Evolutionary conservation across 352 stramenopile genomes (phyloP), one percentile per base, ranked within the genome.

Genomic region (Globisporangium radiosum): DNA sequence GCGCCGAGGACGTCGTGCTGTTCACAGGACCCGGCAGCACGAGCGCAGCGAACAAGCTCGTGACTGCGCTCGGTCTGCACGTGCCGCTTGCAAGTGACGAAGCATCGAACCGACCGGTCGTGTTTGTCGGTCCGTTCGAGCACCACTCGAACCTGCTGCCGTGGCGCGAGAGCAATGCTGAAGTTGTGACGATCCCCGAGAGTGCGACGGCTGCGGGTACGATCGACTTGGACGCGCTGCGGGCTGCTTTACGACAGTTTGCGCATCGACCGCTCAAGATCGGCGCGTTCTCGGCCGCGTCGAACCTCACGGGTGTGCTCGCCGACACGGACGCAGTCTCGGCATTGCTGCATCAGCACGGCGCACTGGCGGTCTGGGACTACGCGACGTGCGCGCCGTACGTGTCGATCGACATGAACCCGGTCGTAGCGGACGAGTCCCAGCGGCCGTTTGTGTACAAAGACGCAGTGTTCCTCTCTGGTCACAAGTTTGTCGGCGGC

Each of bases 71-170:
- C 0, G 83, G 84, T 1, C 59, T 93, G 40, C 62, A 85, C 45
- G 62, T 62, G 45, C 72, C 74, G 19, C 47, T 67, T 7, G 10
- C n/a, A 15, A 50, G 25, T 9, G 7, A 40, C 5, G 33, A 62
- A 57, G 7, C 59, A 5, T 57, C 57, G 15, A 69, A 62, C 69
- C 81, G 58, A 0, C 81, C 93, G 0, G 83, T 98, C 7, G 88
- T 98, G 55, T 92, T 98, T 52, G 89, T 92, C 14, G 82, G 92
- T 47, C 96, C 96, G 6, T 98, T 97, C 58, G 97, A 98, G 69
- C 96, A 99, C 71, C 97, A 99, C 70, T 98, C 92, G 39, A 99
- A 99, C 75, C 65, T 99, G 13, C 70, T 99, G 9, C 96, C 96
- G 5, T 99, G 96, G 96, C 71, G 96, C 50, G 97, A 99, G 76